Percentiles rank a stretch among this genome's conserved stretches.
These are phyloP conservation scores for Bonia amplexicaulis DNA, from an alignment of 176 grass and related monocot species.

Conservation along the genomic window DNA sequence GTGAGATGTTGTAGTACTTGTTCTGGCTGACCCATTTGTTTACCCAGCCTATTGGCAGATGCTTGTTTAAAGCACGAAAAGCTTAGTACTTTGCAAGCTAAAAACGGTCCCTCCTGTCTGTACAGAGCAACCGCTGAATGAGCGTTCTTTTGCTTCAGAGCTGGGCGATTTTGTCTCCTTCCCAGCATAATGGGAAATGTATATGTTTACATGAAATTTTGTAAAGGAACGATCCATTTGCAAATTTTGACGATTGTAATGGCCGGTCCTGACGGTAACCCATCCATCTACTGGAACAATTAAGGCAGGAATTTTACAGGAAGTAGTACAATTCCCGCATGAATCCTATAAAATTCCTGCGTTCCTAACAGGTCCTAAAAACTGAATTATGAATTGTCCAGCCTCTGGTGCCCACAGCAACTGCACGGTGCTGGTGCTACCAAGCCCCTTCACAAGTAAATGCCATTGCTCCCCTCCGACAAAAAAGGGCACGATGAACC, in stretches of 20 bases:
- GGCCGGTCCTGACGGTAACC: neutral
- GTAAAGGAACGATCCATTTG: neutral
- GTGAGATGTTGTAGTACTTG: neutral
- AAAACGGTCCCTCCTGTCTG: neutral
- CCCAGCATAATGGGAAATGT: neutral
- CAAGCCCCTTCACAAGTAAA: too few species aligned
- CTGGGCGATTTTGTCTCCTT: neutral
- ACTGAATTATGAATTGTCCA: too few species aligned
- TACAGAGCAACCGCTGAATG: conserved; percentile 15
- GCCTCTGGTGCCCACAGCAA: too few species aligned
- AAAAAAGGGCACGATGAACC: too few species aligned
- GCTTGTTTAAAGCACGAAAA: conserved; percentile 16
- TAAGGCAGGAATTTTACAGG: too few species aligned
- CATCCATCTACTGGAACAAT: neutral
- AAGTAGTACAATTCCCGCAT: too few species aligned
- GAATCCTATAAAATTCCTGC: too few species aligned
- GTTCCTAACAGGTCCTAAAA: too few species aligned
- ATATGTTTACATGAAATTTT: neutral
- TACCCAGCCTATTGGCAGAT: conserved; percentile 7
- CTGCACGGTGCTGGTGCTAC: too few species aligned
- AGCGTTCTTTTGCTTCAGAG: neutral
- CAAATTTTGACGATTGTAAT: neutral
- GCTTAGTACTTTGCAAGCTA: neutral
- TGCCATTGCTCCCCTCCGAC: too few species aligned
- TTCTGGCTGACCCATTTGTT: conserved; percentile 23